Evolutionary conservation across 1,139 yeast species (phyloP), one percentile per base, ranked within the genome.

Genomic region (Zygotorulaspora mrakii): DNA sequence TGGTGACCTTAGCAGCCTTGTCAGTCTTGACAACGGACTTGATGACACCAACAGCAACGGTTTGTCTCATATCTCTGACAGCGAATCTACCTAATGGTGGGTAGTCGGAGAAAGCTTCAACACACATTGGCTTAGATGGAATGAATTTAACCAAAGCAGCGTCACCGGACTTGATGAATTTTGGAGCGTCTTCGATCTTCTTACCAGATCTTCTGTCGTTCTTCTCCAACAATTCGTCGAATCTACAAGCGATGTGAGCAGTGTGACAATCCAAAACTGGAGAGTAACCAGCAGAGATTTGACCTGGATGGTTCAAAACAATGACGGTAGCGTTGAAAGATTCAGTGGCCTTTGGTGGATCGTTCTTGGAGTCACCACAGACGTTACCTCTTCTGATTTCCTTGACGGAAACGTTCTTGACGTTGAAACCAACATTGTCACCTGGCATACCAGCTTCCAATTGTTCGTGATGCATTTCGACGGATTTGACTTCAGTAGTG

Each of bases 41-140:
- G 91, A 89, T 87, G 71, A 89, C 96, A 87, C 96, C 97, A 71
- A 89, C 96, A 70, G 96, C 96, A 66, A 89, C 97, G 62, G 96
- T 88, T 77, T 87, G 96, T 83, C 96, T 86, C 96, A 88, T 88
- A 76, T 88, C 96, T 83, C 96, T 91, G 80, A 88, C 96, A 69
- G 96, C 96, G 79, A 88, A 88, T 82, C 96, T 87, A 72, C 96
- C 96, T 70, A 87, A 84, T 71, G 96, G 96, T 75, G 96, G 95
- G 89, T 85, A 87, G 73, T 85, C 91, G 67, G 94, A 77, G 94
- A 82, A 86, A 65, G 94, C 79, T 80, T 86, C 95, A 71, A 86
- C 95, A 77, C 94, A 85, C 94, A 86, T 82, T 71, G 95, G 95
- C 86, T 86, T 86, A 72, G 94, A 75, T 73, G 94, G 94, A 59